A percentile compares a stretch with the other conserved stretches of the same genome.
Evolutionary conservation across 2,329 filamentous ascomycete species (phyloP).

Genomic region (Penicillium glabrum): DNA sequence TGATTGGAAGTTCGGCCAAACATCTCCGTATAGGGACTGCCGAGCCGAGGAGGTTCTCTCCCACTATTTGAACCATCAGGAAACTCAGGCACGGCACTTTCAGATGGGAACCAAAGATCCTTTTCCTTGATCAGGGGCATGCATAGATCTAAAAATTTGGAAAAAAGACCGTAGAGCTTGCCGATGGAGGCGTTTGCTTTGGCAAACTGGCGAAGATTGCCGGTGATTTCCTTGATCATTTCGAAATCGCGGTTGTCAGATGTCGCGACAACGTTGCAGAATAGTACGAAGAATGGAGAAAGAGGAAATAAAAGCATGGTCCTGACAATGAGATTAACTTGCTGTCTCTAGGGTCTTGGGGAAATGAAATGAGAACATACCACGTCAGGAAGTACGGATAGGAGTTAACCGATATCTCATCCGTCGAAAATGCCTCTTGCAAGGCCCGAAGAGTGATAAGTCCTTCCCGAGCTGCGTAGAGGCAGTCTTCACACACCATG

Average conservation of each 20-base stretch:
- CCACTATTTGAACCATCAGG: neutral
- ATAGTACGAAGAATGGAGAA: slow-evolving; percentile 22
- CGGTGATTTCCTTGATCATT: slow-evolving; percentile 25
- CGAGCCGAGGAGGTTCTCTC: neutral
- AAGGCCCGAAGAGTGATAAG: slow-evolving; percentile 18
- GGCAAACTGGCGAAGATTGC: slow-evolving; percentile 21
- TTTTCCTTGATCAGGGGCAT: slow-evolving; percentile 15
- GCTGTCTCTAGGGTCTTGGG: no score
- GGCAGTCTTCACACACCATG: slow-evolving; percentile 22
- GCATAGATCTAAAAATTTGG: slow-evolving; percentile 23
- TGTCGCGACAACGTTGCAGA: slow-evolving; percentile 25
- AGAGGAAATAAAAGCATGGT: slow-evolving; percentile 24
- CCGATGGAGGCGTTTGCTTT: slow-evolving; percentile 21
- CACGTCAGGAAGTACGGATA: slow-evolving; percentile 25
- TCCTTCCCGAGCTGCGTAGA: slow-evolving; percentile 21
- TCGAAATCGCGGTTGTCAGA: slow-evolving; percentile 21
- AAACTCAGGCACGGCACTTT: neutral
- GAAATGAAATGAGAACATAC: slow-evolving; percentile 2
- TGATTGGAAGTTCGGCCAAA: slow-evolving; percentile 2
- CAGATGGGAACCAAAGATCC: neutral
- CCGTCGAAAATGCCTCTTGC: slow-evolving; percentile 16
- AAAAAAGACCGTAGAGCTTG: slow-evolving; percentile 22
- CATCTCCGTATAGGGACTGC: slow-evolving; percentile 2
- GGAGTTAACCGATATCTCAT: slow-evolving; percentile 13
- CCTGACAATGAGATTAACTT: slow-evolving; percentile 4